Base-by-base conservation (phyloP, 2,329 filamentous ascomycete genomes). In the Sporothrix variecibatus region DNA sequence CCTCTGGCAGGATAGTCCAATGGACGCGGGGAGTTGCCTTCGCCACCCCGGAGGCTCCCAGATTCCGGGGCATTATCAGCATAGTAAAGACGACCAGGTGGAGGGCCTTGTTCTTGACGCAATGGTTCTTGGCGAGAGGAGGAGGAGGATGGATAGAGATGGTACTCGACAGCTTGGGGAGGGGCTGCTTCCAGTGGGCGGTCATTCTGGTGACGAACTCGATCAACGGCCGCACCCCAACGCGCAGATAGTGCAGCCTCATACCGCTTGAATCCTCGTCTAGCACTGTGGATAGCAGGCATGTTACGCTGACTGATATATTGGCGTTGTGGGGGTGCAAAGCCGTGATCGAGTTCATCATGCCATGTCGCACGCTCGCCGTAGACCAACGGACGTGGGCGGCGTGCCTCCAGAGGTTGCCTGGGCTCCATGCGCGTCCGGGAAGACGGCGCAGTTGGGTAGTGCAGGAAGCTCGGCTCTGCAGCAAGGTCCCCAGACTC, bases 211-310 rank as follows among this genome's bases (percentile, higher is more conserved):
- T 49, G 74, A 31, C 77, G 78, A 67, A 77, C 77, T 1, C 81
- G 79, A 51, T 78, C 78, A 49, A 79, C 73, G 6, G 81, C 81
- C 49, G 81, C 77, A 56, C 80, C 78, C 81, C 81, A 82, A 15
- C 77, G 76, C 7, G 79, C 77, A 67, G 76, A 74, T 8, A 78
- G 78, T 20, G 78, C 79, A 11, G 80, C 85, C 75, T 84, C 81
- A 71, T 87, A 87, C 76, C 85, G 81, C 76, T 83, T 83, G 75
- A 87, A 87, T 1, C 85, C 85, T 46, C 84, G 81, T 3, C 76
- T 72, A 2, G 67, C 31, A n/a, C n/a, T 20, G 15, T 56, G 71
- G 17, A 23, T 20, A 38, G 46, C 20, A 69, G 46, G 26, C 3
- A 9, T 17, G 26, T 11, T 15, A 7, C 46, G 46, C 8, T 40